phyloP scores from a whole-genome alignment of 768 basidiomycete species.

The Baorangia bicolor region DNA sequence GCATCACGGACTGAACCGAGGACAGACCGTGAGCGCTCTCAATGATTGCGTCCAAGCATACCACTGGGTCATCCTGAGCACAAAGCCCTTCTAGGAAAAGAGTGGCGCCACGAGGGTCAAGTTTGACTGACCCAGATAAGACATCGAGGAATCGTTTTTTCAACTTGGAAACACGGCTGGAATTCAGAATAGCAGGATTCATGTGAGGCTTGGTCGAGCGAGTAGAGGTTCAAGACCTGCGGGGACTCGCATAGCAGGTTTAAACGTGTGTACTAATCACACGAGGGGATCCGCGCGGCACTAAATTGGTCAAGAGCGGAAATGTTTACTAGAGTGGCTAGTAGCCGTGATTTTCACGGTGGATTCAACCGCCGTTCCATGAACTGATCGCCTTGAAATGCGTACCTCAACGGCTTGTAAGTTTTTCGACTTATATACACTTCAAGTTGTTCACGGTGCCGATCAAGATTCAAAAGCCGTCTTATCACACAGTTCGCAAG shows the following conservation, averaged over 20 bases:
- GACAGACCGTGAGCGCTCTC: conserved; percentile 36
- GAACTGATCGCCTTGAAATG: neutral
- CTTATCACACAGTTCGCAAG: too few relatives aligned
- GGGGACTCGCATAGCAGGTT: neutral
- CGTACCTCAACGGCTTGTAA: too few relatives aligned
- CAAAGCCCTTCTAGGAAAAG: conserved; percentile 50
- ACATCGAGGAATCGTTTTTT: conserved; percentile 36
- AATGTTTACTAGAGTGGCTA: neutral
- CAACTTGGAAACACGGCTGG: conserved; percentile 18
- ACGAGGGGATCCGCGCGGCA: neutral
- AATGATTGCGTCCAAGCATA: conserved; percentile 38
- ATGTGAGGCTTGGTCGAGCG: neutral
- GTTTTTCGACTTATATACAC: too few relatives aligned
- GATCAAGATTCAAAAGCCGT: too few relatives aligned
- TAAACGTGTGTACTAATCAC: too few relatives aligned
- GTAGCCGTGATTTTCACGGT: neutral
- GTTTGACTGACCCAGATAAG: conserved; percentile 25
- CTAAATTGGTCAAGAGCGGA: neutral
- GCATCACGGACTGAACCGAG: conserved; percentile 41
- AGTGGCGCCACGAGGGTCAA: conserved; percentile 22
- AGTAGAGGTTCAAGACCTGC: neutral
- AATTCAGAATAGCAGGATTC: neutral
- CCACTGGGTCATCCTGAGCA: conserved; percentile 37
- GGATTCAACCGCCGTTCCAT: neutral
- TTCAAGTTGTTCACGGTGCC: too few relatives aligned